Base-by-base conservation (phyloP, 73 alveolate genomes). In the Paramecium biaurelia region DNA sequence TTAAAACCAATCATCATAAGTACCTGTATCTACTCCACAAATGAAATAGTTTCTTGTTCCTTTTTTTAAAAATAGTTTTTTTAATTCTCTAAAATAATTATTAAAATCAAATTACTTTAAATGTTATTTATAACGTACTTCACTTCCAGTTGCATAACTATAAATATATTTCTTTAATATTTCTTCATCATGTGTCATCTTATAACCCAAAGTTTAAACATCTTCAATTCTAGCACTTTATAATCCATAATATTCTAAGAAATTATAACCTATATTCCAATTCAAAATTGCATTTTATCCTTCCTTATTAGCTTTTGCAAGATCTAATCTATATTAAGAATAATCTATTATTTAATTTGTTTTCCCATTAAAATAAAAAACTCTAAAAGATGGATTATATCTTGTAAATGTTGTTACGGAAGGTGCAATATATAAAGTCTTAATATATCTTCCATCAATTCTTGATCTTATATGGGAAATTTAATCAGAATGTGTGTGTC, bases 401-500 rank as follows among this genome's bases (percentile, higher is more conserved):
- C 92, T 93, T 82, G 93, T 57, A 93, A 92, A 94, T 32, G 99
- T 86, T 15, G 99, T 96, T 35, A 94, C 92, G 38, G 97, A 95
- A 11, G 98, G 96, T 53, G 96, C 96, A 82, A 96, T 82, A 90
- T 92, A 96, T 76, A 93, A 76, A 37, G 96, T 70, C 24, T 92
- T 93, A 14, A 95, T 82, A 14, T 97, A 94, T 21, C 88, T 90
- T 26, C 95, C 93, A 42, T 85, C 92, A 72, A 85, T 89, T 74
- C 92, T 86, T 57, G 95, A 95, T 88, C 97, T 94, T 49, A 96
- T 93, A 20, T 90, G 94, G 32, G 76, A 92, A 7, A 95, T 68
- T 67, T 95, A 93, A 79, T 96, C 99, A 59, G 92, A 92, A 72
- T 96, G 99, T 0, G 99, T 92, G 84, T 96, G 99, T 18, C 99